Base-by-base conservation (phyloP, 2,329 filamentous ascomycete species). In the Pyrenophora tritici-repentis region DNA sequence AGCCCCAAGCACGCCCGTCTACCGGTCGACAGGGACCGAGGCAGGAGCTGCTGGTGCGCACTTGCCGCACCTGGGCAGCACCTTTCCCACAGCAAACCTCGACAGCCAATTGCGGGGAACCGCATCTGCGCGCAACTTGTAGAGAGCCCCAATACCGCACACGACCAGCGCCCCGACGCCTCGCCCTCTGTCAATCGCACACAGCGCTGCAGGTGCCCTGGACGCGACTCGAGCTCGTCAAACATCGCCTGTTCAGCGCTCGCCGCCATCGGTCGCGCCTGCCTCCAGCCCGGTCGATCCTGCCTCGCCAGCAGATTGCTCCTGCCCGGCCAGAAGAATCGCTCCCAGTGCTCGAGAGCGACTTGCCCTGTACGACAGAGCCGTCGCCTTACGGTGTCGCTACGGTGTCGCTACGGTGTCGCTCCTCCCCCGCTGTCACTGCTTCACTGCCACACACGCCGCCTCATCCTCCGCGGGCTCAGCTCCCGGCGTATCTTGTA, bases 81-180 rank as follows among this genome's bases (percentile, higher is more conserved):
- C 42, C 50, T 53, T 50, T 10, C 26, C 26, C 26, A 29, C 50
- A 60, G 57, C 59, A 60, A 59, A 59, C 42, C 52, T 57, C 50
- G 40, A 47, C 62, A 53, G 54, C 58, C 62, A 65, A 63, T 66
- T 68, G 63, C 63, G 65, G 62, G 63, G 62, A 56, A 62, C 49
- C 49, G 49, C 49, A 52, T 42, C 34, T 61, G 53, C 55, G 63
- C 59, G 61, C 61, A 62, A 42, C 42, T 47, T 47, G 42, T 35
- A 41, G 42, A 31, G 17, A 32, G 42, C 36, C 39, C 37, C 47
- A 44, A 43, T 45, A 44, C 45, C 47, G 46, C 55, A 52, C 56
- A 62, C 60, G 52, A 54, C 51, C 55, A 46, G 40, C 51, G 45
- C 48, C 35, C 16, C 46, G 36, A 42, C 45, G 49, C 50, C 49